Base-by-base conservation (phyloP, 2,329 filamentous ascomycete species). In the Pezicula rhizophila region DNA sequence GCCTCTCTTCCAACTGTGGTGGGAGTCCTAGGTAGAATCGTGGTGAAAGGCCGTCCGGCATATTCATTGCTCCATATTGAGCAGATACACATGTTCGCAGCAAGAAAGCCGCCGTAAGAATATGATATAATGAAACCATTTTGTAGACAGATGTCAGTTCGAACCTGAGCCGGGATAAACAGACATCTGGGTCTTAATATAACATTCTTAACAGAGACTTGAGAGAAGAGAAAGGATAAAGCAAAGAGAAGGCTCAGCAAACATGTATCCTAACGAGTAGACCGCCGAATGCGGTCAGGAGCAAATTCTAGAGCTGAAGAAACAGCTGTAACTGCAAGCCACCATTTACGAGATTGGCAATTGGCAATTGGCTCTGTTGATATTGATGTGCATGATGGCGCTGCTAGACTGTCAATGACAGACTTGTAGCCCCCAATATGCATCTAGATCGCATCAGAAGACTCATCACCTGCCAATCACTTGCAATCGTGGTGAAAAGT, bases 1-100 rank as follows among this genome's bases (percentile, higher is more conserved):
- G 52, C 40, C 58, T 53, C 2, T 38, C 42, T 10, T 46, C 31
- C 5, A 61, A 41, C 10, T 47, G 47, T 20, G 45, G 38, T 17
- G 51, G 45, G 2, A 48, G 35, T 25, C 52, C 57, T 6, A 58
- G 46, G 42, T 60, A 59, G 45, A 54, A 57, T 45, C 60, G 53
- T 14, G 59, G 57, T 52, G 53, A 57, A 23, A 63, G 50, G 14
- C 48, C 48, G 18, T 23, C 41, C 15, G 45, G 46, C n/a, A 51
- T 18, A 26, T 51, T 42, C 51, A 60, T 57, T 20, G 46, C 55
- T 47, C 53, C 58, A 53, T 53, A 58, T 42, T 57, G 57, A 20
- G 58, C 58, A 18, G 31, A 43, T 8, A 40, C 45, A 4, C 40
- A 6, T 4, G 34, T 18, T 8, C 51, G 31, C 45, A 55, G 20